Base-by-base conservation (phyloP, 129 eudicot genomes). In the Dittrichia graveolens region DNA sequence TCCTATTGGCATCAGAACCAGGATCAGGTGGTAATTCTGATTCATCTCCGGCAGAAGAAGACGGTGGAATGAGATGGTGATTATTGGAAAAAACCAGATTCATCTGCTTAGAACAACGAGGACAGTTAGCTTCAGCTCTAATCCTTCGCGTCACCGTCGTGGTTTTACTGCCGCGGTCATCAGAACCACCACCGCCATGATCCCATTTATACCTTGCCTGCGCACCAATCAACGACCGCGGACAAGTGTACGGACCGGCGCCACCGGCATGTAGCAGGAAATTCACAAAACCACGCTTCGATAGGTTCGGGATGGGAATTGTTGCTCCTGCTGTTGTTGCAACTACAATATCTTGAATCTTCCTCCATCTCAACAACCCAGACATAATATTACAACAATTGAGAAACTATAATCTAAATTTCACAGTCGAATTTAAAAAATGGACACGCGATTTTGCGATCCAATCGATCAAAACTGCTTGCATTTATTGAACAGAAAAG, bases 51-150 rank as follows among this genome's bases (percentile, higher is more conserved):
- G 71, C 54, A 10, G 80, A 50, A 12, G 83, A 63, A 14, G 83
- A 59, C 69, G 91, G 85, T 13, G 96, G 87, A 68, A 81, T 76
- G 18, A 84, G 83, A 16, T 78, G 80, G 31, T 53, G 65, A 5
- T 75, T 82, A 70, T 84, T 87, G 7, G 87, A 70, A 68, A 93
- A 90, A 46, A 87, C 78, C 14, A 93, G 83, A 83, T 86, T 86
- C 96, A 93, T 84, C 35, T 81, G 84, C 83, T 83, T 87, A 7
- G 91, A 87, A 72, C 98, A 93, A 8, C 92, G 83, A 8, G 98
- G 98, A 75, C 98, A 93, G 60, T 93, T 87, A 42, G 91, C 95
- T 71, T 87, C 96, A 31, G 96, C 96, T 84, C 81, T 93, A 77
- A 93, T 82, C 68, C 87, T 77, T 40, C 97, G 88, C 18, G 84